These are phyloP conservation scores for Diaporthe caulivora DNA, from an alignment of 2,329 filamentous ascomycete species.

Conservation along the genomic window DNA sequence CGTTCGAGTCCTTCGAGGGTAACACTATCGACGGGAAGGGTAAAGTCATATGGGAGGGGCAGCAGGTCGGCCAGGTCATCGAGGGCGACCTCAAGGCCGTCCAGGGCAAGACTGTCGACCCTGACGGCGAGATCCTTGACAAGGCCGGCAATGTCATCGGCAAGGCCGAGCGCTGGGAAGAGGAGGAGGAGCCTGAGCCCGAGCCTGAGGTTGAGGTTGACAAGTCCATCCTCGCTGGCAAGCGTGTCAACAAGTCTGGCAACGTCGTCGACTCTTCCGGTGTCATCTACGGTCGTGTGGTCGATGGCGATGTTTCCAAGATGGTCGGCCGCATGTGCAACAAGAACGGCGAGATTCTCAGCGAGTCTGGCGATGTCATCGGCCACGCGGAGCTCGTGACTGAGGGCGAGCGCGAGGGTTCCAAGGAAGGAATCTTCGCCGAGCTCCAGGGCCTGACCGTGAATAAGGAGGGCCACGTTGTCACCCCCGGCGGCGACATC, in stretches of 20 bases:
- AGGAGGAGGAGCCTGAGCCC: slow-evolving; percentile 55
- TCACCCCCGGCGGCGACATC: slow-evolving; percentile 75
- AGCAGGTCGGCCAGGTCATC: slow-evolving; percentile 70
- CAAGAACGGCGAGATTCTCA: slow-evolving; percentile 78
- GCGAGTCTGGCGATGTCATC: slow-evolving; percentile 78
- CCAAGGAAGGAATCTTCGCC: slow-evolving; percentile 77
- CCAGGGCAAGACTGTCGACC: slow-evolving; percentile 74
- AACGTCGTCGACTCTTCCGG: slow-evolving; percentile 69
- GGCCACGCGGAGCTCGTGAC: slow-evolving; percentile 77
- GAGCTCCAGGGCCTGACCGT: slow-evolving; percentile 75
- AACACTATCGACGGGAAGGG: slow-evolving; percentile 67
- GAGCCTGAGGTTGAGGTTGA: slow-evolving; percentile 65
- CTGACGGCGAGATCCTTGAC: slow-evolving; percentile 78
- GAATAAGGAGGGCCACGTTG: slow-evolving; percentile 76
- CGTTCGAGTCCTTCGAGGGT: slow-evolving; percentile 70
- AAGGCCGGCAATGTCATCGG: slow-evolving; percentile 76
- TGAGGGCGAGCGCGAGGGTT: slow-evolving; percentile 72
- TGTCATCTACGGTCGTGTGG: slow-evolving; percentile 71
- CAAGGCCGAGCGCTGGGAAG: slow-evolving; percentile 76
- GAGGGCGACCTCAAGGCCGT: slow-evolving; percentile 75
- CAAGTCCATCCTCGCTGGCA: slow-evolving; percentile 74
- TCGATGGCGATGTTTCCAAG: slow-evolving; percentile 74
- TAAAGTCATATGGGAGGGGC: slow-evolving; percentile 62
- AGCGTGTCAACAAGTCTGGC: slow-evolving; percentile 79
- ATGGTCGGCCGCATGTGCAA: slow-evolving; percentile 78